phyloP scores from a whole-genome alignment of 2,329 filamentous ascomycete genomes.

The Westerdykella aurantiaca region DNA sequence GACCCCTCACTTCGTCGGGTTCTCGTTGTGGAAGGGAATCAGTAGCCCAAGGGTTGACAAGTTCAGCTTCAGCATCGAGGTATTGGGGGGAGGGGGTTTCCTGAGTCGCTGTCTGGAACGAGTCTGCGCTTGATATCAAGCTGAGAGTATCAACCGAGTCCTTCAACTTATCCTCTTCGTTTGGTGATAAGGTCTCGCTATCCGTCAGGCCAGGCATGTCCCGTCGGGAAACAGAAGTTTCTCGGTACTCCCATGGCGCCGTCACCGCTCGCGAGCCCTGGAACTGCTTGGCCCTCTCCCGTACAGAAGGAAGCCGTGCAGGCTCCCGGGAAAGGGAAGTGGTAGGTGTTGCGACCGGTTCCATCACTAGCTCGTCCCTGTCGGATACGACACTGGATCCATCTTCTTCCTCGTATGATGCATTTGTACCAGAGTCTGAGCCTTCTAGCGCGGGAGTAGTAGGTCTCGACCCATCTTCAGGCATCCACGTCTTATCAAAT shows the following conservation, averaged over 20 bases:
- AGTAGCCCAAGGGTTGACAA: conserved; percentile 26
- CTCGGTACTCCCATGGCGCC: conserved; percentile 9
- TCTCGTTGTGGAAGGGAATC: conserved; percentile 3
- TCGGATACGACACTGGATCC: conserved; percentile 31
- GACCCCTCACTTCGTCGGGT: conserved; percentile 17
- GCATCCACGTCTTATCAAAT: conserved; percentile 44
- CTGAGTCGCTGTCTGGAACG: conserved; percentile 26
- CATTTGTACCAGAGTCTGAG: conserved; percentile 25
- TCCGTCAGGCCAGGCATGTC: neutral
- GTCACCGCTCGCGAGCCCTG: conserved; percentile 26
- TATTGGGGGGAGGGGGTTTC: conserved; percentile 27
- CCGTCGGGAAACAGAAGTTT: neutral
- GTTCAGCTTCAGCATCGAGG: conserved; percentile 25
- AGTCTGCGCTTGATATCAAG: conserved; percentile 31
- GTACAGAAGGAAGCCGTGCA: conserved; percentile 21
- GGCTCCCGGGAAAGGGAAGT: conserved; percentile 6
- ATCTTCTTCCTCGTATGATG: conserved; percentile 33
- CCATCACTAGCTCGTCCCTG: conserved; percentile 20
- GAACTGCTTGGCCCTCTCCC: conserved; percentile 28
- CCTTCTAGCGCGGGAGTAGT: conserved; percentile 25
- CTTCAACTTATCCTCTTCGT: neutral
- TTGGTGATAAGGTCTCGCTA: neutral
- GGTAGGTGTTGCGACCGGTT: conserved; percentile 16
- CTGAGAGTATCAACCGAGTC: conserved; percentile 26
- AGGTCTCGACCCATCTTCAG: conserved; percentile 36